phyloP scores from a whole-genome alignment of 106 monocot genomes.

The Dendrobium officinale region DNA sequence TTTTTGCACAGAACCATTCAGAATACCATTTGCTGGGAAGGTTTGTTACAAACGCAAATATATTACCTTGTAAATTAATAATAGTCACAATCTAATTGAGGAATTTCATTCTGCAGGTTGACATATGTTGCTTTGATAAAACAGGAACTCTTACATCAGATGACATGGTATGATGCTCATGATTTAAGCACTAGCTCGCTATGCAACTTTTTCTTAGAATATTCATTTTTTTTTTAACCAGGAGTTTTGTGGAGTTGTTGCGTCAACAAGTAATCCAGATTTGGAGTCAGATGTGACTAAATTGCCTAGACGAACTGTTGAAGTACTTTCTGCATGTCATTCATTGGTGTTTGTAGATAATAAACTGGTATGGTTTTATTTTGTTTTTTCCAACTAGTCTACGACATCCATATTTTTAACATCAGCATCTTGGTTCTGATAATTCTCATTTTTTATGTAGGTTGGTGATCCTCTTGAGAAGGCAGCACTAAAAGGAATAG shows the following conservation, averaged over 20 bases:
- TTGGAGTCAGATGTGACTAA: constrained; percentile 74
- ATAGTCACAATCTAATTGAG: background rate
- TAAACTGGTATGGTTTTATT: constrained; percentile 62
- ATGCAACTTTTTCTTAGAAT: background rate
- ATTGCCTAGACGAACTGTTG: constrained; percentile 51
- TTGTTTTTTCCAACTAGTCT: background rate
- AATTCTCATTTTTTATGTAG: constrained; percentile 22
- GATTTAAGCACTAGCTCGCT: background rate
- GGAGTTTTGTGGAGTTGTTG: constrained; percentile 92
- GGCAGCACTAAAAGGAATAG: constrained; percentile 95
- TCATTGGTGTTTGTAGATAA: constrained; percentile 97
- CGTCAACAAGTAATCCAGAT: constrained; percentile 35
- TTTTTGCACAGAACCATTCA: constrained; percentile 98
- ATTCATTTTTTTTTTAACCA: constrained; percentile 27
- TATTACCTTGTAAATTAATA: background rate
- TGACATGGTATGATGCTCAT: constrained; percentile 74
- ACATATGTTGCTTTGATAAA: constrained; percentile 99
- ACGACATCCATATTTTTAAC: background rate
- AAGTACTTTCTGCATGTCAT: constrained; percentile 91
- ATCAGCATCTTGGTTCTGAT: background rate
- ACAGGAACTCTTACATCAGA: constrained; percentile 99
- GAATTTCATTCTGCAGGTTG: constrained; percentile 63
- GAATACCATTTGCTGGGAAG: constrained; percentile 99
- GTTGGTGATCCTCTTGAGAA: constrained; percentile 99
- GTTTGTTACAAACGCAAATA: background rate